These are phyloP conservation scores for Leccinum boreale DNA, from an alignment of 768 basidiomycete genomes.

Conservation along the genomic window DNA sequence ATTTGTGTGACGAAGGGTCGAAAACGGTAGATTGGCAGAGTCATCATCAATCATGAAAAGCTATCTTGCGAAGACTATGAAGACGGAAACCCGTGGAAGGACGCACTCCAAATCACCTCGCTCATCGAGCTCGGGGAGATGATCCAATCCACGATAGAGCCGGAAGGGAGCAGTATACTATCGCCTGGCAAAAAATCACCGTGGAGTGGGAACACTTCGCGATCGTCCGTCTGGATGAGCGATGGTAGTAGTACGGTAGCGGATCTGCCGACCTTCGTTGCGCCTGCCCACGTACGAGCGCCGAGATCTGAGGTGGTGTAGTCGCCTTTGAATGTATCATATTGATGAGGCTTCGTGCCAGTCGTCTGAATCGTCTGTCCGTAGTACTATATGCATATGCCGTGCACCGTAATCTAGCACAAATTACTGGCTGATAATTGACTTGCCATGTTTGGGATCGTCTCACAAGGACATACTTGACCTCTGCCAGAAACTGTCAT, in stretches of 20 bases:
- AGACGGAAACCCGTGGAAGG: constrained; percentile 1
- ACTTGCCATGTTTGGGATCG: no score
- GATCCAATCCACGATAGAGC: not conserved
- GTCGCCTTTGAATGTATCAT: not conserved
- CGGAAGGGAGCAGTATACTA: not conserved
- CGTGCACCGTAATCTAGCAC: not conserved
- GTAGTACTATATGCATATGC: not conserved
- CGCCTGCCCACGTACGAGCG: not conserved
- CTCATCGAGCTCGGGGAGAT: constrained; percentile 8
- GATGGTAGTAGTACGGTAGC: not conserved
- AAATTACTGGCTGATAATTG: no score
- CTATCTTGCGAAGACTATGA: not conserved
- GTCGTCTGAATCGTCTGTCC: not conserved
- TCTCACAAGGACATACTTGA: not conserved
- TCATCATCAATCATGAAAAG: constrained; percentile 14
- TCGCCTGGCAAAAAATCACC: no score
- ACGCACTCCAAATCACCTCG: constrained; percentile 15
- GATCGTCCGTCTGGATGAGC: not conserved
- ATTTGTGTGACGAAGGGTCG: not conserved
- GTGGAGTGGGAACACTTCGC: not conserved
- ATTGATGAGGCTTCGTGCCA: not conserved
- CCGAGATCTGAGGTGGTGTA: not conserved
- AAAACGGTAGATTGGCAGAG: constrained; percentile 10
- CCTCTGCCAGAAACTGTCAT: no score
- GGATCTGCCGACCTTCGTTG: not conserved